Conservation (phyloP, 208 protist species). For the Angomonas ambiguus region DNA sequence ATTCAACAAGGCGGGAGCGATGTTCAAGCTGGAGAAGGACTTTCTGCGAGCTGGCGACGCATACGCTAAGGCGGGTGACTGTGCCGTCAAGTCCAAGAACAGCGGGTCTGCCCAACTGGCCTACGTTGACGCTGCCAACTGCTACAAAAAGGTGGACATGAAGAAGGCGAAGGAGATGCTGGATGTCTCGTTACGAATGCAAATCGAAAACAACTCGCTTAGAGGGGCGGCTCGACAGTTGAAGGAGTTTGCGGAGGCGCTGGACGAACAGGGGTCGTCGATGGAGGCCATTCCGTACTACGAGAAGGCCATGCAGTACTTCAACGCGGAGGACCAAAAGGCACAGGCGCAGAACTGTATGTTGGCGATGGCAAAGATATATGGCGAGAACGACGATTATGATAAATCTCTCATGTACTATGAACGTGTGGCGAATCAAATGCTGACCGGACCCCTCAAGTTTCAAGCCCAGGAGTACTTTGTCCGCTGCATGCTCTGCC, state of each 20-base stretch:
- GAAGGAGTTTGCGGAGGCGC: constrained; percentile 65
- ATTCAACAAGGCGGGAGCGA: constrained; percentile 58
- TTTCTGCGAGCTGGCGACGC: constrained; percentile 70
- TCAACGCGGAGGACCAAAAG: constrained; percentile 74
- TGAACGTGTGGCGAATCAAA: constrained; percentile 62
- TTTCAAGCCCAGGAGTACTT: constrained; percentile 87
- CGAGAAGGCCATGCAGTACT: constrained; percentile 79
- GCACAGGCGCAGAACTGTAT: constrained; percentile 72
- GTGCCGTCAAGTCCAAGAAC: constrained; percentile 62
- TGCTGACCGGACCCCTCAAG: constrained; percentile 74
- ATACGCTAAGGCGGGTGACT: constrained; percentile 63
- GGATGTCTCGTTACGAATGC: constrained; percentile 53
- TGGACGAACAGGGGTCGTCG: constrained; percentile 43
- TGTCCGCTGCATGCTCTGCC: constrained; percentile 76
- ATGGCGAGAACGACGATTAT: constrained; percentile 70
- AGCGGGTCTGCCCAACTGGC: constrained; percentile 21
- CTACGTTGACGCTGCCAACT: constrained; percentile 57
- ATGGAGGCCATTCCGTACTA: constrained; percentile 72
- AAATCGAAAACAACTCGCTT: constrained; percentile 77
- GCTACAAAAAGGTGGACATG: constrained; percentile 60
- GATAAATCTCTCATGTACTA: constrained; percentile 78
- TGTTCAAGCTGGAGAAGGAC: constrained; percentile 76
- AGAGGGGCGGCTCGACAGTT: constrained; percentile 53
- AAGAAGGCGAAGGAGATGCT: constrained; percentile 52
- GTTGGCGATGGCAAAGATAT: constrained; percentile 76